These are phyloP conservation scores for Entomortierella chlamydospora DNA, from an alignment of 192 early-diverging fungal genomes.

Conservation along the genomic window DNA sequence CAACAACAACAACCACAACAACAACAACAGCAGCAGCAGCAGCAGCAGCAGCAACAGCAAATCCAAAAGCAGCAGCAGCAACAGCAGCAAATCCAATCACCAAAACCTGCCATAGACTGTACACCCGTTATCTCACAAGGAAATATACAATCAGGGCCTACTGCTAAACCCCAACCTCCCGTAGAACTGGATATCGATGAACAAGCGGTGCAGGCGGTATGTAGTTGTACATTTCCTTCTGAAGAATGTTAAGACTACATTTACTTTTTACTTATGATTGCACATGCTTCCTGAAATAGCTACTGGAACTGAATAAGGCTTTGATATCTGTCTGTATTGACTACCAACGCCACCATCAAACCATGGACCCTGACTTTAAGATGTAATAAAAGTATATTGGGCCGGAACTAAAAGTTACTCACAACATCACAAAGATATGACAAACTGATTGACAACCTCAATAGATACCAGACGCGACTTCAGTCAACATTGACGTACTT, in stretches of 20 bases:
- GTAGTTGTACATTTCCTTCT: background rate
- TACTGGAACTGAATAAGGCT: constrained; percentile 52
- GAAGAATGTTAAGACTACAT: background rate
- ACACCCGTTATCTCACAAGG: background rate
- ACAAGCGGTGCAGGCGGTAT: constrained; percentile 39
- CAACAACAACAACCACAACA: constrained; percentile 10
- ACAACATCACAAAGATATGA: background rate
- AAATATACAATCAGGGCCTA: background rate
- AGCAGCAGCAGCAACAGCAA: constrained; percentile 4
- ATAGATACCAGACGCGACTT: constrained; percentile 38
- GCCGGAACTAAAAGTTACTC: background rate
- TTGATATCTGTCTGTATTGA: constrained; percentile 47
- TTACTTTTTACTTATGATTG: background rate
- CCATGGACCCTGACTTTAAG: constrained; percentile 31
- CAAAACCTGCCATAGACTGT: background rate
- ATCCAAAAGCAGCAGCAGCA: constrained; percentile 11
- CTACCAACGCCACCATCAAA: constrained; percentile 27
- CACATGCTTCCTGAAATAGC: background rate
- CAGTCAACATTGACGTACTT: constrained; percentile 40
- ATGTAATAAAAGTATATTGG: constrained; percentile 7
- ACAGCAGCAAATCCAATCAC: constrained; percentile 14
- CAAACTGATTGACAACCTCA: background rate
- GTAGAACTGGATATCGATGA: constrained; percentile 38
- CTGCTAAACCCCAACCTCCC: background rate
- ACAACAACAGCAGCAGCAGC: background rate